These are phyloP conservation scores for Pythium vanterpoolii DNA, from an alignment of 352 stramenopile genomes.

Conservation along the genomic window DNA sequence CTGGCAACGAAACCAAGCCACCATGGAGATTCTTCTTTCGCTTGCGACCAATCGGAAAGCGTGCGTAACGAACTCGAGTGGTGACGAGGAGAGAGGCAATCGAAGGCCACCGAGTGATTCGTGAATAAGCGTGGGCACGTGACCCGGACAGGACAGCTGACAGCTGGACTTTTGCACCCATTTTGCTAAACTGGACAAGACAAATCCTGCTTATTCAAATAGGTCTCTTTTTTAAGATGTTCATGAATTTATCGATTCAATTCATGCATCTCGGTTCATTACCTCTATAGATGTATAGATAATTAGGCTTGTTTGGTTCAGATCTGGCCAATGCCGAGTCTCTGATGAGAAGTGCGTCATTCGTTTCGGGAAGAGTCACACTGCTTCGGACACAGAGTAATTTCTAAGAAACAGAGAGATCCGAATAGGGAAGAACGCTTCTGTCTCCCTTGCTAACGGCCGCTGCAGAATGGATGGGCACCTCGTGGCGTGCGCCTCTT, in stretches of 20 bases:
- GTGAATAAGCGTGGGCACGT: too few relatives aligned
- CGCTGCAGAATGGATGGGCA: too few relatives aligned
- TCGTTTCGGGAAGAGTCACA: too few relatives aligned
- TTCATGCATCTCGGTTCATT: neutral
- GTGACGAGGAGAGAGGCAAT: constrained; percentile 4
- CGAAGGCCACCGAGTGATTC: neutral
- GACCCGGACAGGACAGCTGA: neutral
- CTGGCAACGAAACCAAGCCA: too few relatives aligned
- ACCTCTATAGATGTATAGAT: neutral
- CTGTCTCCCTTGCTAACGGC: too few relatives aligned
- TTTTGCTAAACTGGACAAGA: neutral
- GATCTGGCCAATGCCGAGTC: neutral
- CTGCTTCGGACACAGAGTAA: too few relatives aligned
- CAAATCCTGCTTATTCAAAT: neutral
- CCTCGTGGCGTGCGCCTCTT: too few relatives aligned
- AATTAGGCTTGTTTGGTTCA: neutral
- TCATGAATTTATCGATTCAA: neutral
- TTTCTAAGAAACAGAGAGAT: too few relatives aligned
- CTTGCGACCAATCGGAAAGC: neutral
- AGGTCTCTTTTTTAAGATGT: neutral
- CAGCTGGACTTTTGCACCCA: constrained; percentile 6
- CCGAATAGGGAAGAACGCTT: too few relatives aligned
- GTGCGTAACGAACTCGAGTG: neutral
- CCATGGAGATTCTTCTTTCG: neutral
- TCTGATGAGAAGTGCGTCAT: constrained; percentile 11